Evolutionary conservation across 345 rosid species (phyloP), one percentile per base, ranked within the genome.

Genomic region (Salix udensis): DNA sequence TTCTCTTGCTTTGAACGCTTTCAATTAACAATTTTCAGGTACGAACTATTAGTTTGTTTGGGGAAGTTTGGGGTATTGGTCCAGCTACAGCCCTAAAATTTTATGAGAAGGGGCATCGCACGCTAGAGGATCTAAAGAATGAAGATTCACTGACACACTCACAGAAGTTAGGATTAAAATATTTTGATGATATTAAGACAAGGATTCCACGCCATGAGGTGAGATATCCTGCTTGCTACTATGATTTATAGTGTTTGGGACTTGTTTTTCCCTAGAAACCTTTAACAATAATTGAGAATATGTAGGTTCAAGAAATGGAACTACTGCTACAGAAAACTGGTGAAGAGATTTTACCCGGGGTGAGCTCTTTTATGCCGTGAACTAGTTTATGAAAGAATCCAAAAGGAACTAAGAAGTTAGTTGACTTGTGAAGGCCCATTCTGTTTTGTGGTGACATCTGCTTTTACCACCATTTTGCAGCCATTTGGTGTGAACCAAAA

Each of bases 51-150:
- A 91, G 82, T 78, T 82, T 93, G 65, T 92, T 96, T 84, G 99
- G 97, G 66, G 98, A 96, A 84, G 91, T 96, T 70, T 91, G 99
- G 99, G 99, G 99, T 70, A 85, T 92, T 73, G 99, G 99, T 79
- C 97, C 98, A 42, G 91, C 98, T 71, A 96, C 99, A 75, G 96
- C 98, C 55, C 86, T 88, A 74, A 93, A 96, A 79, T 83, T 96
- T 80, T 92, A 92, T 79, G 99, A 96, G 80, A 93, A 93, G 87
- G 98, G 99, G 55, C 84, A 89, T 58, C 91, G 91, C 46, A 84
- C 90, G 18, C 84, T 93, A 55, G 97, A 91, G 67, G 97, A 93
- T 78, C 88, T 96, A 84, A 85, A 89, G 86, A 84, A 76, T 11
- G 98, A 93, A 68, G 91, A 85, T 68, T 88, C 98, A 61, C 86